Conservation (phyloP, 495 filamentous ascomycete genomes). For the Daldinia grandis region DNA sequence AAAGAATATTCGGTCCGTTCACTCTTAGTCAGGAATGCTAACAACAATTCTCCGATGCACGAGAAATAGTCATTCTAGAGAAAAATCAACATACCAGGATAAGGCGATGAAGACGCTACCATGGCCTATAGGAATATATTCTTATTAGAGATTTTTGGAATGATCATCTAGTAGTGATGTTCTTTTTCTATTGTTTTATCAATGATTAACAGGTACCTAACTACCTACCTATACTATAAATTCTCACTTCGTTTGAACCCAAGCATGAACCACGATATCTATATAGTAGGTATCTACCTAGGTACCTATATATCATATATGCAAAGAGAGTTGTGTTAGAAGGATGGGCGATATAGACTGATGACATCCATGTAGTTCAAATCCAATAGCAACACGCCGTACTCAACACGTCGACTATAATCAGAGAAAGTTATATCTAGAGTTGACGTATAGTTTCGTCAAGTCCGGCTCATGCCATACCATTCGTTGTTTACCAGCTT, state of each 20-base stretch:
- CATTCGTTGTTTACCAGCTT: slow-evolving; percentile 20
- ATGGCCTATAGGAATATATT: slow-evolving; percentile 4
- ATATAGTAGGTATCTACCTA: too few relatives aligned
- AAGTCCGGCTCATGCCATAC: slow-evolving; percentile 11
- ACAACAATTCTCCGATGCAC: slow-evolving; percentile 7
- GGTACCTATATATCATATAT: slow-evolving; percentile 1
- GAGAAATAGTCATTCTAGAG: slow-evolving; percentile 5
- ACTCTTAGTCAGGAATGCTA: slow-evolving; percentile 25
- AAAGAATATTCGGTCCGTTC: slow-evolving; percentile 31
- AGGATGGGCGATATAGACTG: background rate
- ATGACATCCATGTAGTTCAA: slow-evolving; percentile 1
- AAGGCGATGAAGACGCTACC: slow-evolving; percentile 2
- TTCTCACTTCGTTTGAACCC: background rate
- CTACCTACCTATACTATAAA: too few relatives aligned
- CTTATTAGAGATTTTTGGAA: slow-evolving; percentile 17
- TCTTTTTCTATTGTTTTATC: background rate
- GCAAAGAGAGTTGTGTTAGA: slow-evolving; percentile 6
- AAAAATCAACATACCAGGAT: slow-evolving; percentile 29
- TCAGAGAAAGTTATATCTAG: slow-evolving; percentile 11
- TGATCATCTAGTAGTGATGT: slow-evolving; percentile 28
- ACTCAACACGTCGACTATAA: slow-evolving; percentile 8
- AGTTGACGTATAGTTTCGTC: slow-evolving; percentile 7
- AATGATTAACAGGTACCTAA: too few relatives aligned
- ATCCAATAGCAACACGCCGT: slow-evolving; percentile 21
- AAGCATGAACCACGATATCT: slow-evolving; percentile 7